A percentile compares a stretch with the other conserved stretches of the same genome.
Evolutionary conservation across 495 filamentous ascomycete species (phyloP).

Genomic region (Opeltia flavorubescens): DNA sequence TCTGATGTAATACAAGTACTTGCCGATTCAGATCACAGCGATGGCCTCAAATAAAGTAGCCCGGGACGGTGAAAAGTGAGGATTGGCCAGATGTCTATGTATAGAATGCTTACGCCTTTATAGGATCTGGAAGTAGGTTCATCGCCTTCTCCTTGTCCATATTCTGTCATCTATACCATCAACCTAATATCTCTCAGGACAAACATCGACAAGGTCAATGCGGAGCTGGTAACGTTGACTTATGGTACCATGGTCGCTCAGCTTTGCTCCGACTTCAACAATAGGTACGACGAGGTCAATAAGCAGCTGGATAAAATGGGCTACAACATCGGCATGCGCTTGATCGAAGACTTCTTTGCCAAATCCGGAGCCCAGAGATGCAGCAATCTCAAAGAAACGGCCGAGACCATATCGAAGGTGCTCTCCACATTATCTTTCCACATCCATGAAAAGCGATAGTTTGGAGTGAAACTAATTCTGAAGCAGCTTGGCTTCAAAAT

Average conservation of each 20-base stretch:
- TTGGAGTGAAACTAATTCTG: not conserved
- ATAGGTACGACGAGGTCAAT: slow-evolving; percentile 84
- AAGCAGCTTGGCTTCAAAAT: slow-evolving; percentile 92
- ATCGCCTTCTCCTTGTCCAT: not conserved
- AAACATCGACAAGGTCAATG: slow-evolving; percentile 60
- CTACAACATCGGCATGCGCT: slow-evolving; percentile 89
- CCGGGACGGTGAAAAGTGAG: slow-evolving; percentile 95
- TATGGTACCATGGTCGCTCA: slow-evolving; percentile 97
- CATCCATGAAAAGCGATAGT: not conserved
- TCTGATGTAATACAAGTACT: no score
- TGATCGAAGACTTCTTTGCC: slow-evolving; percentile 96
- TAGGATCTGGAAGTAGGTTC: slow-evolving; percentile 94
- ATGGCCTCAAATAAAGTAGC: slow-evolving; percentile 86
- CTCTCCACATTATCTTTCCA: not conserved
- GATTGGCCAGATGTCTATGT: not conserved
- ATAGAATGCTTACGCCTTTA: slow-evolving; percentile 17
- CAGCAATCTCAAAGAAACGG: slow-evolving; percentile 85
- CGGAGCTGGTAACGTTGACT: slow-evolving; percentile 90
- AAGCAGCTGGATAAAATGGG: slow-evolving; percentile 98
- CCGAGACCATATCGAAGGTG: slow-evolving; percentile 92
- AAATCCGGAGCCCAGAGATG: slow-evolving; percentile 83
- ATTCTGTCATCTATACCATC: not conserved
- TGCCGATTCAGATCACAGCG: no score
- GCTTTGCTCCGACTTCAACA: slow-evolving; percentile 88
- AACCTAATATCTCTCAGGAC: slow-evolving; percentile 28